Evolutionary conservation across 306 rosid species (phyloP), one percentile per base, ranked within the genome.

Genomic region (Dryas drummondii): DNA sequence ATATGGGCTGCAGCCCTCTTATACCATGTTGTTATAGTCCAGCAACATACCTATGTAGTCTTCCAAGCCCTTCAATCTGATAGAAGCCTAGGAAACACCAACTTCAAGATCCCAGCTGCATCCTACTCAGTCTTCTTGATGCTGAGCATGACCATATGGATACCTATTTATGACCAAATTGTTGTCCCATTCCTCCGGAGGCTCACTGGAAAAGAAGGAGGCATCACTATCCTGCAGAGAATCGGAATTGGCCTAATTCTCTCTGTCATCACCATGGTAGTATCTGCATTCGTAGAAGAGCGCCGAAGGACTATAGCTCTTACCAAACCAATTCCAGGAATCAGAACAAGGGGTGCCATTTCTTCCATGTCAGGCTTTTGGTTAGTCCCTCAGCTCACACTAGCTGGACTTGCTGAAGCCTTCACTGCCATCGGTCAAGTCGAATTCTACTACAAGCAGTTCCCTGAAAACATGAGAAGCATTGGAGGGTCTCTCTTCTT

Each of bases 391-490:
- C 97, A 94, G 78, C 68, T 89, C 51, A 0, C 66, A 5, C 6
- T 94, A 6, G 83, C 90, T 3, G 93, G 98, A 9, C 13, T 94
- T 2, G 59, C 90, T 42, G 94, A 91, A 57, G 76, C 86, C 9
- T 91, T 94, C 45, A 55, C 80, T 0, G n/a, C 88, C 0, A 75
- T 94, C 19, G 97, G 94, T 58, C 93, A 87, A 81, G 73, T 84
- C 47, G 98, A 94, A 16, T 82, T 94, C 16, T 91, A 88, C 87
- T 89, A 91, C 82, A 91, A 91, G 76, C 97, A 90, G 12, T 88
- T 94, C 64, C 98, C 98, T 12, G 94, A 94, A 87, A 91, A 94
- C 77, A 91, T 94, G 98, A 87, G 92, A 81, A 94, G 90, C 83
- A 82, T 94, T 74, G 98, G 71, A 15, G 96, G 93, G 59, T 79